A percentile compares a stretch with the other conserved stretches of the same genome.
phyloP scores from a whole-genome alignment of 305 asterid species.

The Fraxinus albicans region DNA sequence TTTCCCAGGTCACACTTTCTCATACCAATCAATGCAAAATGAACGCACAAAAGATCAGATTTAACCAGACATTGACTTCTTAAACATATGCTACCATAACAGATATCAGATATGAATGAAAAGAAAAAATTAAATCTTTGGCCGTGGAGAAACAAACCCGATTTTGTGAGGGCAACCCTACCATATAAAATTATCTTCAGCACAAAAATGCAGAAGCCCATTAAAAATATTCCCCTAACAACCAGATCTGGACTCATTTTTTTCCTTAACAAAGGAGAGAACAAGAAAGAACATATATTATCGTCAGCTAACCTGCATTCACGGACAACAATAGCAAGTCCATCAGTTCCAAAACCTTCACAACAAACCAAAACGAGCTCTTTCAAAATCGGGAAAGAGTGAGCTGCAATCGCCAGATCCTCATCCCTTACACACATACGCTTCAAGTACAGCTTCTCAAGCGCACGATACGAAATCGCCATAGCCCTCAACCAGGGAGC shows the following conservation, averaged over 20 bases:
- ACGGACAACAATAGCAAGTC: slow-evolving; percentile 43
- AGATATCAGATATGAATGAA: neutral
- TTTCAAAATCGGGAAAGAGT: slow-evolving; percentile 33
- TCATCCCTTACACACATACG: slow-evolving; percentile 46
- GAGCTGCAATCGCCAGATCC: slow-evolving; percentile 37
- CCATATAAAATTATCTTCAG: neutral
- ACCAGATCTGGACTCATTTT: slow-evolving; percentile 21
- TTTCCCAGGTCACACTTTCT: neutral
- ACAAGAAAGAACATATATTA: neutral
- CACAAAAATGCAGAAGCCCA: neutral
- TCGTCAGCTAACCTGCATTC: slow-evolving; percentile 44
- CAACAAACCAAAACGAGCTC: slow-evolving; percentile 49
- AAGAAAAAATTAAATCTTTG: neutral
- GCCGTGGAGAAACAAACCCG: neutral
- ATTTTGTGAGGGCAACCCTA: neutral
- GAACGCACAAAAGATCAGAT: neutral
- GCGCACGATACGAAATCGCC: slow-evolving; percentile 33
- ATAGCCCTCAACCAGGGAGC: slow-evolving; percentile 35
- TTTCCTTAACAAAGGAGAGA: neutral
- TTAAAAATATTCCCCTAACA: neutral
- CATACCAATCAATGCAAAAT: neutral
- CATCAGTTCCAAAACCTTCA: slow-evolving; percentile 49
- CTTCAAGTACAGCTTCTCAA: slow-evolving; percentile 46
- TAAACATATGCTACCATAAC: neutral
- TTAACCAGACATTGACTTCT: neutral